Percentiles rank a stretch among this genome's conserved stretches.
Evolutionary conservation across 2,329 filamentous ascomycete genomes (phyloP).

Genomic region (Drechslerella dactyloides): DNA sequence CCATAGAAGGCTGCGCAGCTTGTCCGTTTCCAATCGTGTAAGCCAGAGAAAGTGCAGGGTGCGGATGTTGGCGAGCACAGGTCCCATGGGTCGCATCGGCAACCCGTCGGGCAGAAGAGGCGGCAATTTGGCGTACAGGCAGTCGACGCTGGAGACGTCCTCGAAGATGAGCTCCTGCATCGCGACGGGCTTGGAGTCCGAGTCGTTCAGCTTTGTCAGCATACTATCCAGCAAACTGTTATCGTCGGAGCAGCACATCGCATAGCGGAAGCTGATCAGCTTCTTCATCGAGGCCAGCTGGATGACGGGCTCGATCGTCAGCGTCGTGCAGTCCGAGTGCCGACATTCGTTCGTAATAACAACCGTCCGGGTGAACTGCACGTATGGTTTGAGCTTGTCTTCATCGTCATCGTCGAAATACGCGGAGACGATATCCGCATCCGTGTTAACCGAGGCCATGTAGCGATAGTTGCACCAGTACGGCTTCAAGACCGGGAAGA

Average conservation of each 20-base stretch:
- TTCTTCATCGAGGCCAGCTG: constrained; percentile 48
- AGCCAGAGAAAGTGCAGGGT: constrained; percentile 48
- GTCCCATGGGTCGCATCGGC: constrained; percentile 29
- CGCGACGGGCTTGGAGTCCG: constrained; percentile 21
- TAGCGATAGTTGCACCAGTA: constrained; percentile 50
- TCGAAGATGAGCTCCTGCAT: constrained; percentile 50
- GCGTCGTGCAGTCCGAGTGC: constrained; percentile 44
- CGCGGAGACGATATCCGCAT: constrained; percentile 40
- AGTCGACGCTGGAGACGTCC: constrained; percentile 46
- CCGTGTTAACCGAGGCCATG: constrained; percentile 42
- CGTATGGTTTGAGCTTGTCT: constrained; percentile 35
- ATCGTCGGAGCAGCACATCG: constrained; percentile 49
- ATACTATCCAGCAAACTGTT: constrained; percentile 45
- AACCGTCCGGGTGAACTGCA: constrained; percentile 40
- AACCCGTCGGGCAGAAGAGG: constrained; percentile 12
- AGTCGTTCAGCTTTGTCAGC: constrained; percentile 45
- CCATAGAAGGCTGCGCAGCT: constrained; percentile 45
- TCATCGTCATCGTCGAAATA: constrained; percentile 37
- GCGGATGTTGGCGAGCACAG: constrained; percentile 44
- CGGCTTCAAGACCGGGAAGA: constrained; percentile 43
- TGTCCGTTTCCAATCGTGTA: constrained; percentile 43
- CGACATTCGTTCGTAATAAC: constrained; percentile 48
- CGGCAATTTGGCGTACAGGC: constrained; percentile 41
- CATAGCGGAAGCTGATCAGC: constrained; percentile 48
- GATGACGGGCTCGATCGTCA: constrained; percentile 45